Evolutionary conservation across 768 basidiomycete genomes (phyloP), one percentile per base, ranked within the genome.

Genomic region (Phylloporus arenicola): DNA sequence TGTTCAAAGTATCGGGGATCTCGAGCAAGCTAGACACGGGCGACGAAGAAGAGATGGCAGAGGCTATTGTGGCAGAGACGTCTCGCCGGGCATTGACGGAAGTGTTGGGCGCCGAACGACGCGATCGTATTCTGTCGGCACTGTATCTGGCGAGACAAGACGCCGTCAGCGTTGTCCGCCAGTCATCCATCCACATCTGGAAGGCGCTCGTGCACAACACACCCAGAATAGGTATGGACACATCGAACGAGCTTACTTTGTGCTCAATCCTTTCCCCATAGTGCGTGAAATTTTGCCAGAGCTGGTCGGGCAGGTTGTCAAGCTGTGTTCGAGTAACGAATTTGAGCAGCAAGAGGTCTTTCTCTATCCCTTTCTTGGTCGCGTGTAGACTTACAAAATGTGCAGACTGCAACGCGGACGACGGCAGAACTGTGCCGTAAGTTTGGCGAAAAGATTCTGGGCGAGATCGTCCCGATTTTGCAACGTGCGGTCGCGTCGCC

Each of bases 1-100:
- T 98, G 11, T 99, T 97, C 86, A 92, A 93, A 66, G 85, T 98
- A 11, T 92, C 94, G 16, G 96, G 96, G 45, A 96, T 99, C 61
- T 86, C 88, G 51, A 89, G 84, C 43, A 98, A 98, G 68, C 78
- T 79, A 38, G 83, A 83, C 47, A 68, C 72, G 5, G 88, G 85
- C 41, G 92, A 90, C 37, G 87, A 86, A 20, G 87, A 86, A 30
- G 76, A 74, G 10, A 70, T 74, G 33, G 82, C 75, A 8, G 91
- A 90, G 50, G 80, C 75, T 12, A 74, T 71, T 0, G 74, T 79
- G 14, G 82, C 81, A 0, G 95, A 98, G 61, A 77, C 81, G 3
- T 95, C 95, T 3, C 81, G 88, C 43, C 85, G 86, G 51, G 91
- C 88, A 9, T 79, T 98, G 34, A 78, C 84, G 45, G 92, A 97